A percentile compares a stretch with the other conserved stretches of the same genome.
Evolutionary conservation across 2,329 filamentous ascomycete species (phyloP).

Genomic region (Aspergillus caelatus): DNA sequence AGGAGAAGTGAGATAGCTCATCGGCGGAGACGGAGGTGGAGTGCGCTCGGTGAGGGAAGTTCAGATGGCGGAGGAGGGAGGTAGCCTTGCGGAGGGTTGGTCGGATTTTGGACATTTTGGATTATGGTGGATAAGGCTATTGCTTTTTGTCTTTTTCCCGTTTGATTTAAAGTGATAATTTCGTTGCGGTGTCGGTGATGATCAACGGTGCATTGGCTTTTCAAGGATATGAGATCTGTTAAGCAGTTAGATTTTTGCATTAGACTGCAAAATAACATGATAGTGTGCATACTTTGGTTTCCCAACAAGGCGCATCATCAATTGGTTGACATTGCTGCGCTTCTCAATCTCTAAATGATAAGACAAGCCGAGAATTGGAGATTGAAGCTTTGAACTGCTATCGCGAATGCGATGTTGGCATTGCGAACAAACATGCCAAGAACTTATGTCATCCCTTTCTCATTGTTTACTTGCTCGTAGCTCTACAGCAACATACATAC

Average conservation of each 20-base stretch:
- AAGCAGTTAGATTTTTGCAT: neutral
- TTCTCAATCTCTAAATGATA: neutral
- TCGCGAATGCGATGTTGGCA: neutral
- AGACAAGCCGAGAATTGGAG: neutral
- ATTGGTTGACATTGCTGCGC: neutral
- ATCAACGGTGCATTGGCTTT: neutral
- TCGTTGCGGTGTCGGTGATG: neutral
- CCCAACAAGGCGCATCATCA: neutral
- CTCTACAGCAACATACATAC: neutral
- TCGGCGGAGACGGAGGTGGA: conserved; percentile 73
- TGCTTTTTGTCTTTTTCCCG: neutral
- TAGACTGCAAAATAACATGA: neutral
- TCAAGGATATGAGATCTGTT: neutral
- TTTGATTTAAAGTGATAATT: neutral
- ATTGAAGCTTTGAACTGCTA: neutral
- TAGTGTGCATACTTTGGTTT: neutral
- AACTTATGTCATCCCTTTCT: neutral
- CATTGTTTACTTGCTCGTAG: neutral
- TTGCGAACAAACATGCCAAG: conserved; percentile 1
- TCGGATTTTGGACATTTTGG: conserved; percentile 12
- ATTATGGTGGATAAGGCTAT: neutral
- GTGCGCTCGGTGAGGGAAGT: conserved; percentile 26
- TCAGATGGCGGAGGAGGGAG: conserved; percentile 1
- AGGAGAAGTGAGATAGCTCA: conserved; percentile 93
- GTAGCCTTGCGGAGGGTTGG: conserved; percentile 14